Percentiles rank a stretch among this genome's conserved stretches.
Conservation (phyloP, 306 rosid genomes). For the Lathyrus tuberosus region DNA sequence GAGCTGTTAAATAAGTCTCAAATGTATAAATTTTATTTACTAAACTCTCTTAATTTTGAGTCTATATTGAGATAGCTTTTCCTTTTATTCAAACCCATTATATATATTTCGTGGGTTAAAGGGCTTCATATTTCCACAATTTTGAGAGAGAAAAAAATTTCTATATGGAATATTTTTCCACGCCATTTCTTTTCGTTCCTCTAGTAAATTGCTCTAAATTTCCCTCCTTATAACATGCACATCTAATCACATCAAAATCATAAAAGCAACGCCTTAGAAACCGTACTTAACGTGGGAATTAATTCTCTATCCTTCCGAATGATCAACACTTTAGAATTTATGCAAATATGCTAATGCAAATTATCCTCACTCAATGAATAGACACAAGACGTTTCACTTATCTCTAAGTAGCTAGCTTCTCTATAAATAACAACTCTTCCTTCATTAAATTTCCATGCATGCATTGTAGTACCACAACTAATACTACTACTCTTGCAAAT, state of each 20-base stretch:
- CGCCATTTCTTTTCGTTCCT: background rate
- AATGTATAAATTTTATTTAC: no score
- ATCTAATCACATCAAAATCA: background rate
- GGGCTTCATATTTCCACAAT: no score
- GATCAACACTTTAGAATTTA: slow-evolving; percentile 2
- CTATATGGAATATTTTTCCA: background rate
- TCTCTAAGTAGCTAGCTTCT: background rate
- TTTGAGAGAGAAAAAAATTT: no score
- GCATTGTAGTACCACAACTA: background rate
- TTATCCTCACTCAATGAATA: background rate
- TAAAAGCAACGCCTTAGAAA: background rate
- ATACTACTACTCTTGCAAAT: slow-evolving; percentile 3
- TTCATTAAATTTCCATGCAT: background rate
- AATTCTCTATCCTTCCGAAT: background rate
- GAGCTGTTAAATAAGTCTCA: no score
- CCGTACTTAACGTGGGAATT: background rate
- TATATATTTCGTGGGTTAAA: no score
- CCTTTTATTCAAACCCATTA: no score
- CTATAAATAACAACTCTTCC: background rate
- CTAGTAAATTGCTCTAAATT: background rate
- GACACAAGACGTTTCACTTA: background rate
- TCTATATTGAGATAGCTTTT: no score
- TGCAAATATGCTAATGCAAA: background rate
- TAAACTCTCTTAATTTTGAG: no score
- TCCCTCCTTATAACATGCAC: background rate